Conservation (phyloP, 2,329 filamentous ascomycete species). For the Cladosporium velox region DNA sequence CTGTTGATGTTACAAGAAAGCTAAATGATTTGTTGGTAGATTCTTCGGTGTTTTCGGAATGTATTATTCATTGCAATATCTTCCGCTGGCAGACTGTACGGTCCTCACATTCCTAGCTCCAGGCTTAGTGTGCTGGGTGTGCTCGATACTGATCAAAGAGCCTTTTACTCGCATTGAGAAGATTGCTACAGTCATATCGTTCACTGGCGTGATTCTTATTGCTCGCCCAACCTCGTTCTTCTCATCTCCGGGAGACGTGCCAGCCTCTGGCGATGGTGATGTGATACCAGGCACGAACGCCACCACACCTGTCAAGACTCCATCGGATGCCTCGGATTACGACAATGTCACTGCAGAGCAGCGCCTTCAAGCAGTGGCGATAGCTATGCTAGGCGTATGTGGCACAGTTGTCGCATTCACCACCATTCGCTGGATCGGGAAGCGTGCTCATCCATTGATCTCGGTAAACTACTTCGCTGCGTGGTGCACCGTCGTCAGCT, state of each 20-base stretch:
- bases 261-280: constrained; percentile 38
- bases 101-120: constrained; percentile 87
- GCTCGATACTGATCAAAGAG: constrained; percentile 73
- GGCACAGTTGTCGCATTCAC: constrained; percentile 75
- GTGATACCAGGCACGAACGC: constrained; percentile 29
- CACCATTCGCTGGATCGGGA: constrained; percentile 76
- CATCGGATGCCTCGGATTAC: constrained; percentile 40
- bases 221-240: constrained; percentile 68
- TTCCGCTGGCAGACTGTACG: constrained; percentile 82
- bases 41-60: constrained; percentile 52
- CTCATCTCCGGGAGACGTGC: constrained; percentile 35
- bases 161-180: constrained; percentile 78
- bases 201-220: constrained; percentile 80
- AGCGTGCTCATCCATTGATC: constrained; percentile 77
- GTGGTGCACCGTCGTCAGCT: constrained; percentile 69
- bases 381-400: constrained; percentile 75
- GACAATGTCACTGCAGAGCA: constrained; percentile 60
- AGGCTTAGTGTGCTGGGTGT: constrained; percentile 75
- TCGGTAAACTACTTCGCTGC: constrained; percentile 81
- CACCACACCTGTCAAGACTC: constrained; percentile 21
- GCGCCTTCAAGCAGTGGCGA: constrained; percentile 67
- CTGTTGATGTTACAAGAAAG: neutral
- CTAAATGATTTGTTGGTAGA: neutral
- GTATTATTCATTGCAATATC: constrained; percentile 73
- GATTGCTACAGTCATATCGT: constrained; percentile 71